Base-by-base conservation (phyloP, 768 basidiomycete genomes). In the Rhodotorula sphaerocarpa region DNA sequence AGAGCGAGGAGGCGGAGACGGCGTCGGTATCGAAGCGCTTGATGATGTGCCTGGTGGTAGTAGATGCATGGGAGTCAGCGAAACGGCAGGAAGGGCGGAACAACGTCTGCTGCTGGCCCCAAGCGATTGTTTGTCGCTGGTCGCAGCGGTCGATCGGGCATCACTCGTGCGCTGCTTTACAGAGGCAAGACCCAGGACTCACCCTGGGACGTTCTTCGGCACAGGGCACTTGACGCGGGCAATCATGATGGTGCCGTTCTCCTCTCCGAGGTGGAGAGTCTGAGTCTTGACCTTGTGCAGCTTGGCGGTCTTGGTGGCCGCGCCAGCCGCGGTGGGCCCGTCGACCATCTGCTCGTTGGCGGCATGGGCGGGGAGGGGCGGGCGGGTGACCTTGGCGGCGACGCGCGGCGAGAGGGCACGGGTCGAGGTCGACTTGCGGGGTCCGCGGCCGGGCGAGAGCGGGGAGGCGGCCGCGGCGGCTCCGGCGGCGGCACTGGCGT, bases 11-110 rank as follows among this genome's bases (percentile, higher is more conserved):
- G 15, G 70, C 70, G 0, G 67, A 69, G n/a, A 71, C 57, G 45
- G 70, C 70, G 48, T 69, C 48, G 18, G 70, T 71, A 51, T 71
- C 70, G 67, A 71, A 71, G 30, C 70, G 65, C 59, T 68, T 66
- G 70, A 71, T 71, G 65, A 71, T 62, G 63, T 71, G 70, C 5
- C 70, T 71, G 60, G 12, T 0, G 33, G 28, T 12, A 14, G 12
- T 16, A 23, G n/a, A 27, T 3, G 11, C n/a, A 9, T 30, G 15
- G 3, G 30, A 1, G 33, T 43, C 30, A 43, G 11, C 33, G n/a
- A n/a, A 20, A 3, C 11, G 30, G 1, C 25, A 3, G 5, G 28
- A n/a, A 46, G 20, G 11, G 4, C 0, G 28, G 39, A 39, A 28
- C n/a, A n/a, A n/a, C n/a, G n/a, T n/a, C n/a, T n/a, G n/a, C n/a